These are phyloP conservation scores for Psophocarpus tetragonolobus DNA, from an alignment of 306 rosid species.

Conservation along the genomic window DNA sequence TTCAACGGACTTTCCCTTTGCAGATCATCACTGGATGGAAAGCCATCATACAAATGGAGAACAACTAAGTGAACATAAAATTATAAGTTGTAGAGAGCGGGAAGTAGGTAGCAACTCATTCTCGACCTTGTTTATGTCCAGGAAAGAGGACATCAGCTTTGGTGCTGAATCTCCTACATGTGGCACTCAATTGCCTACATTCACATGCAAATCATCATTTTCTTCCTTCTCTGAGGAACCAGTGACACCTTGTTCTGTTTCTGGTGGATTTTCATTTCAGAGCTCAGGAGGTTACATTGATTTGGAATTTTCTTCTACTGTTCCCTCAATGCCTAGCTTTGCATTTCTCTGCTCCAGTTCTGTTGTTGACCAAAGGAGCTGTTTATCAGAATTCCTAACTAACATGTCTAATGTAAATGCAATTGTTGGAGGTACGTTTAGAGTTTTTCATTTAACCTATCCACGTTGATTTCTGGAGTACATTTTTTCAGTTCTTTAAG, in stretches of 20 bases:
- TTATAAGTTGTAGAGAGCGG: conserved; percentile 38
- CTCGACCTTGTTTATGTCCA: conserved; percentile 65
- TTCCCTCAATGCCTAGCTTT: conserved; percentile 76
- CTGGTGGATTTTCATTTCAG: conserved; percentile 65
- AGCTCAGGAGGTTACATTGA: conserved; percentile 41
- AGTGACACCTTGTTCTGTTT: conserved; percentile 53
- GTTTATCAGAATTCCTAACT: conserved; percentile 48
- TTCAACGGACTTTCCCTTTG: conserved; percentile 23
- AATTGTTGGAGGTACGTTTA: conserved; percentile 48
- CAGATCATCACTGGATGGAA: conserved; percentile 79
- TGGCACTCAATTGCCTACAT: conserved; percentile 60
- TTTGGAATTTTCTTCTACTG: conserved; percentile 52
- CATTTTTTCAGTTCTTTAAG: background rate
- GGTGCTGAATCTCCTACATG: conserved; percentile 59
- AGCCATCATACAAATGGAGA: conserved; percentile 39
- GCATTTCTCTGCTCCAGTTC: conserved; percentile 68
- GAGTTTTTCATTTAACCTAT: conserved; percentile 3
- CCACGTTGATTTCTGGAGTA: no score
- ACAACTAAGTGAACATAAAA: conserved; percentile 44
- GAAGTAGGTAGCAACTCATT: conserved; percentile 54
- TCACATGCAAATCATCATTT: conserved; percentile 78
- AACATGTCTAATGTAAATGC: conserved; percentile 42
- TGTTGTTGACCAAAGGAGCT: conserved; percentile 49
- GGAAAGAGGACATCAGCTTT: conserved; percentile 78
- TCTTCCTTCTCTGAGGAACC: conserved; percentile 61